Evolutionary conservation across 305 asterid species (phyloP), one percentile per base, ranked within the genome.

Genomic region (Stenogyne calaminthoides): DNA sequence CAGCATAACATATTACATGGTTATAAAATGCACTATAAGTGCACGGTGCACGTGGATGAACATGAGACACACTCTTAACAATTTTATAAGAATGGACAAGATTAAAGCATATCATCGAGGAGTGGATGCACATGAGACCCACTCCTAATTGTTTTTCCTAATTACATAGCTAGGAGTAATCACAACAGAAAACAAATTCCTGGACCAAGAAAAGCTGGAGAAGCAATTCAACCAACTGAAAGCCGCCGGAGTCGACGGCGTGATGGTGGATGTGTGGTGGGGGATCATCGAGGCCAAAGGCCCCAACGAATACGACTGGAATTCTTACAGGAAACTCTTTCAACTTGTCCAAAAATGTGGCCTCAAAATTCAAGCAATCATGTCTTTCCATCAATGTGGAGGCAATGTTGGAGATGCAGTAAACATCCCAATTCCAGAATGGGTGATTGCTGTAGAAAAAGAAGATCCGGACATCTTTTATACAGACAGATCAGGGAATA

Each of bases 241-340:
- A 22, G 72, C 73, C 12, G 93, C 84, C 3, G 95, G 83, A n/a
- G 86, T 88, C 2, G 97, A 91, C 60, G 96, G 97, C 14, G 83
- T 91, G 18, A 91, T 89, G 97, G 96, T 91, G 58, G 97, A 91
- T 67, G 91, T 91, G 14, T 89, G 98, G 97, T 91, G 98, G 96
- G 95, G 98, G 4, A 84, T 91, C 4, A 72, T 87, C 9, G 98
- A 93, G 72, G 77, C 83, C 66, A 72, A 81, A 64, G 92, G 85
- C 4, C 93, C 96, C 1, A 83, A 81, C 42, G 80, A 77, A 19
- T 91, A 88, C 67, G 84, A 89, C 27, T 93, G 97, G 96, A 82
- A 82, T 62, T 86, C 96, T 9, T 91, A 91, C 82, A 80, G 71
- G 71, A 80, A 66, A 51, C 77, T 93, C 37, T 89, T 93, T 66